Conservation (phyloP, 83 land plant species). For the Thuja plicata region DNA sequence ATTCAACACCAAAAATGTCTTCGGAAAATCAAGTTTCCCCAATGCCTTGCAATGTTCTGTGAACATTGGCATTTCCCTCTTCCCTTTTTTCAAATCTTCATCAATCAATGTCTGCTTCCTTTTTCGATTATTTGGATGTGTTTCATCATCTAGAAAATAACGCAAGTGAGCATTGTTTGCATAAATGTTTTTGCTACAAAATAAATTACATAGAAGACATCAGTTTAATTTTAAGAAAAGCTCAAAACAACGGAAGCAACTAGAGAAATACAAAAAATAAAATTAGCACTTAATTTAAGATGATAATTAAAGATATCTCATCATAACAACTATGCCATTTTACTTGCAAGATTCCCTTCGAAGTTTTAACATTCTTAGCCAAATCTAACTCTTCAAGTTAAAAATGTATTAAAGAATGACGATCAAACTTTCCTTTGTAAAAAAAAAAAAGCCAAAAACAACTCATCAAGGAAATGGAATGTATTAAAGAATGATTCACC, state of each 20-base stretch:
- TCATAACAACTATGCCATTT: no score
- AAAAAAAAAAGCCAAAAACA: no score
- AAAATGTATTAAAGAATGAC: no score
- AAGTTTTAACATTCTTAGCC: not conserved
- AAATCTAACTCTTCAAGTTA: no score
- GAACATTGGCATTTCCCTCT: not conserved
- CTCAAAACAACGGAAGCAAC: no score
- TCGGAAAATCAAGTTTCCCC: not conserved
- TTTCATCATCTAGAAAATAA: not conserved
- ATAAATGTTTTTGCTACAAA: not conserved
- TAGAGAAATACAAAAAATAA: no score
- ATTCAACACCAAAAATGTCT: not conserved
- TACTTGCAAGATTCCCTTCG: not conserved
- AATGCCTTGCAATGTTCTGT: not conserved
- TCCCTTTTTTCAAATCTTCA: not conserved
- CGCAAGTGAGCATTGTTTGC: not conserved
- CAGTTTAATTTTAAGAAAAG: not conserved
- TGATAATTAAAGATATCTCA: not conserved
- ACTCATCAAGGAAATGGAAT: no score
- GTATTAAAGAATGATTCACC: not conserved
- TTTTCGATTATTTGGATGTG: not conserved
- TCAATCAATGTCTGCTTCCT: not conserved
- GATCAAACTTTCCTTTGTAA: no score
- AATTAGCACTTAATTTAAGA: no score
- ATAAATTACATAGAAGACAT: not conserved